A percentile compares a stretch with the other conserved stretches of the same genome.
Evolutionary conservation across 2,329 filamentous ascomycete species (phyloP).

Genomic region (Sphaerulina musiva): DNA sequence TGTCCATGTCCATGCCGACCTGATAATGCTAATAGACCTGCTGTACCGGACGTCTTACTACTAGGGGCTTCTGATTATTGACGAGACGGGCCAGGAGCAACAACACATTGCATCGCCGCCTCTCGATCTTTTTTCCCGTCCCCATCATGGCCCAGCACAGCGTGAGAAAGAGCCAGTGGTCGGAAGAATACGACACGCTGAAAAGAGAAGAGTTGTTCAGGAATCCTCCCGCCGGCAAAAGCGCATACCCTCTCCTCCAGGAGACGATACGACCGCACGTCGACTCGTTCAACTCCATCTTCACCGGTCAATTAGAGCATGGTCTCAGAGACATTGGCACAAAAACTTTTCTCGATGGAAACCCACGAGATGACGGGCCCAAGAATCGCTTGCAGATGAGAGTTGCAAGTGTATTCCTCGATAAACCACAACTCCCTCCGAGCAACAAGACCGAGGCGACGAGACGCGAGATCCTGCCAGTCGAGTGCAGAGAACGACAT

Average conservation of each 20-base stretch:
- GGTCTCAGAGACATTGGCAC: constrained; percentile 83
- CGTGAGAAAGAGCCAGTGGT: constrained; percentile 52
- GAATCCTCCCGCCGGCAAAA: constrained; percentile 78
- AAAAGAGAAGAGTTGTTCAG: constrained; percentile 83
- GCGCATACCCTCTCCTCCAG: constrained; percentile 80
- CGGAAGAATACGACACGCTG: constrained; percentile 76
- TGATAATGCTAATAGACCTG: no score
- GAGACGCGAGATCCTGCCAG: constrained; percentile 79
- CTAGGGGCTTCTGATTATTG: no score
- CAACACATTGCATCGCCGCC: no score
- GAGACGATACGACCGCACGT: constrained; percentile 86
- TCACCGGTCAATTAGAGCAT: constrained; percentile 68
- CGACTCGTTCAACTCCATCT: constrained; percentile 89
- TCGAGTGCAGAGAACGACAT: constrained; percentile 92
- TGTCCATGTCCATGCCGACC: no score
- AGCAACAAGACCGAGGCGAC: constrained; percentile 74
- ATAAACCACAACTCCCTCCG: constrained; percentile 71
- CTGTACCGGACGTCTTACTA: no score
- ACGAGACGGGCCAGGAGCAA: no score
- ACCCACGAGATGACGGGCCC: constrained; percentile 46
- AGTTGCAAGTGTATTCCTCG: constrained; percentile 73
- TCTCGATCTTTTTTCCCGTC: background rate
- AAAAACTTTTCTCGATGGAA: constrained; percentile 77
- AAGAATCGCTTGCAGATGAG: constrained; percentile 68
- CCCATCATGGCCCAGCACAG: constrained; percentile 5